Evolutionary conservation across 2,329 filamentous ascomycete species (phyloP).

Genomic region (Xylariaceae sp.): DNA sequence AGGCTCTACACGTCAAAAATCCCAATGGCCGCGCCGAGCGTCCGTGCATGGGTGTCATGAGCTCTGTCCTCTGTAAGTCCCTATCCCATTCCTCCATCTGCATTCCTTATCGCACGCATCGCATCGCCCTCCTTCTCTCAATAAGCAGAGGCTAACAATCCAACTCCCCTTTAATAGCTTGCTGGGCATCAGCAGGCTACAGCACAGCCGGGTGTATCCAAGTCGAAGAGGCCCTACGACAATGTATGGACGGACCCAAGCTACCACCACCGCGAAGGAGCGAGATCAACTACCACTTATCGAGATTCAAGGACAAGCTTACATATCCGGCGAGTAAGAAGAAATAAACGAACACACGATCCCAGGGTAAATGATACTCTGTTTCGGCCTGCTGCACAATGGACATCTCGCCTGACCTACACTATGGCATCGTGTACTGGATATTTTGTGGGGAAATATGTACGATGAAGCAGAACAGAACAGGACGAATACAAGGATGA

Average conservation of each 20-base stretch:
- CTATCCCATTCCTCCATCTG: too few species aligned
- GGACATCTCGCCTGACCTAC: too few species aligned
- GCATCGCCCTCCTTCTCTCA: neutral
- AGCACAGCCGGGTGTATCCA: constrained; percentile 55
- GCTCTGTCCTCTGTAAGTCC: constrained; percentile 52
- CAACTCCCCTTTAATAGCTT: constrained; percentile 50
- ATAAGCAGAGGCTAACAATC: constrained; percentile 5
- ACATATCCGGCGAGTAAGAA: constrained; percentile 54
- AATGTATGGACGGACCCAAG: constrained; percentile 76
- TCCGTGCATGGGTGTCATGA: constrained; percentile 55
- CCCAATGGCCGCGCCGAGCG: constrained; percentile 48
- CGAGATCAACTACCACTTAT: constrained; percentile 87
- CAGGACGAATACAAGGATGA: too few species aligned
- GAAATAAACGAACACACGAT: constrained; percentile 18
- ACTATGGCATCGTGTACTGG: too few species aligned
- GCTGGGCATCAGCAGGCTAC: constrained; percentile 78
- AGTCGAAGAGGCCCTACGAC: constrained; percentile 57
- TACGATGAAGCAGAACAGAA: too few species aligned
- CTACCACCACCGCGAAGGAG: constrained; percentile 57
- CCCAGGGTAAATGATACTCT: constrained; percentile 3
- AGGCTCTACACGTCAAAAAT: constrained; percentile 50
- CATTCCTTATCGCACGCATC: neutral
- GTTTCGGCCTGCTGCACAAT: too few species aligned
- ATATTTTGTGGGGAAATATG: too few species aligned
- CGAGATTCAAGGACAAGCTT: constrained; percentile 69